Percentiles rank a stretch among this genome's conserved stretches.
These are phyloP conservation scores for Aspergillus nidulans DNA, from an alignment of 495 filamentous ascomycete species.

Conservation along the genomic window DNA sequence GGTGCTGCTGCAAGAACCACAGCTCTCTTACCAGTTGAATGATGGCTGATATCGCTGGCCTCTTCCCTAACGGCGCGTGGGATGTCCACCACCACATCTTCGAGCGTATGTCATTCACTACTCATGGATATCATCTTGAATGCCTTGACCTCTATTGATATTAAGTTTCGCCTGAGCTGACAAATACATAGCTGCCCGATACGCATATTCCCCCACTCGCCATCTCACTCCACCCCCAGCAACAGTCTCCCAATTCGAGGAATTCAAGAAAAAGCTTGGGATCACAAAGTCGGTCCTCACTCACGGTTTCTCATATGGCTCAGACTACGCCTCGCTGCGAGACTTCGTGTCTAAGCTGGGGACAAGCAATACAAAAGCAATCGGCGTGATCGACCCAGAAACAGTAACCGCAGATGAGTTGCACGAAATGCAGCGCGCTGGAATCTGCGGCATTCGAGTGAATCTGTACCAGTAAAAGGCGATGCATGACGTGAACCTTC, in stretches of 20 bases:
- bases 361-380: slow-evolving; percentile 12
- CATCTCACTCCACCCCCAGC: slow-evolving; percentile 25
- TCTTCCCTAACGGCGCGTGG: slow-evolving; percentile 26
- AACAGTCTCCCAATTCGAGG: slow-evolving; percentile 18
- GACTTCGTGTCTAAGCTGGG: slow-evolving; percentile 15
- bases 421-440: slow-evolving; percentile 14
- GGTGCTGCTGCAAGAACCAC: background rate
- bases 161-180: no score
- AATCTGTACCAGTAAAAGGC: slow-evolving; percentile 24
- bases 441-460: slow-evolving; percentile 23
- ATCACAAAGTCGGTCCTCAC: slow-evolving; percentile 26
- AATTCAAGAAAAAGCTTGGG: slow-evolving; percentile 18
- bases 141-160: no score
- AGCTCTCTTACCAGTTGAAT: background rate
- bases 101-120: slow-evolving; percentile 13
- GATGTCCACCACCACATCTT: slow-evolving; percentile 27
- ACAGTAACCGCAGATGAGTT: slow-evolving; percentile 16
- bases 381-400: slow-evolving; percentile 23
- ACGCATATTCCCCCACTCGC: slow-evolving; percentile 19
- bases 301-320: slow-evolving; percentile 24
- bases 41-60: background rate
- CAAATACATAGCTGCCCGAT: slow-evolving; percentile 14
- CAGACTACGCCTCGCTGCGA: slow-evolving; percentile 18
- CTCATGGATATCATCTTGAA: background rate
- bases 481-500: slow-evolving; percentile 22